Evolutionary conservation across 1,284 basidiomycete genomes (phyloP).

Genomic region (Stereum hirsutum): DNA sequence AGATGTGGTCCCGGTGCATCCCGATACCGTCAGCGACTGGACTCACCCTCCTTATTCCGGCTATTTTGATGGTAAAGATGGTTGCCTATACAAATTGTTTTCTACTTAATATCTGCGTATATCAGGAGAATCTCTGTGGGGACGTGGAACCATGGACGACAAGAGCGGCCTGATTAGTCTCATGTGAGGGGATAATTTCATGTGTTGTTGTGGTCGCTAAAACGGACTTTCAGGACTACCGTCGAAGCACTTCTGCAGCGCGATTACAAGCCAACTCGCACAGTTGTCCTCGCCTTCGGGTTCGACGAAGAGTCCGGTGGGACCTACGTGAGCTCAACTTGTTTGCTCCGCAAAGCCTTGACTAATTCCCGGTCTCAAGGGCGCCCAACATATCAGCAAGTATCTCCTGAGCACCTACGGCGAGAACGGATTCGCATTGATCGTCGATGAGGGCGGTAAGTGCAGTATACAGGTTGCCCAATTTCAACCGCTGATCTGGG

Average conservation of each 20-base stretch:
- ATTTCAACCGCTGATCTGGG: neutral
- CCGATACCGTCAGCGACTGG: slow-evolving; percentile 44
- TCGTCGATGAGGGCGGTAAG: slow-evolving; percentile 43
- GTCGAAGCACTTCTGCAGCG: slow-evolving; percentile 45
- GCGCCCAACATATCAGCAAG: slow-evolving; percentile 36
- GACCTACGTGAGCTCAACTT: slow-evolving; percentile 24
- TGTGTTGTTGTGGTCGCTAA: neutral
- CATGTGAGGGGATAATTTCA: slow-evolving; percentile 26
- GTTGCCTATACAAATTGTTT: neutral
- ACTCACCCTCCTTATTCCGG: slow-evolving; percentile 26
- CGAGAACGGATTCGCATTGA: slow-evolving; percentile 40
- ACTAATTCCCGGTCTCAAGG: slow-evolving; percentile 21
- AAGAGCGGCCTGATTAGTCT: slow-evolving; percentile 52
- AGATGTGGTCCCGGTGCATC: slow-evolving; percentile 53
- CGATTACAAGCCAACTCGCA: slow-evolving; percentile 41
- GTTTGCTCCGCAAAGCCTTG: neutral
- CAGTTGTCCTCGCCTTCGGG: slow-evolving; percentile 57
- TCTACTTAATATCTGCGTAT: neutral
- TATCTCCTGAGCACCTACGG: slow-evolving; percentile 44
- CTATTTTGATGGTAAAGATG: slow-evolving; percentile 22
- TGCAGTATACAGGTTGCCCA: neutral
- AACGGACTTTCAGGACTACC: slow-evolving; percentile 26
- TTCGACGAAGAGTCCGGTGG: slow-evolving; percentile 64
- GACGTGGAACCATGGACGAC: slow-evolving; percentile 54
- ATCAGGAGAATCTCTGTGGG: slow-evolving; percentile 46